phyloP scores from a whole-genome alignment of 2,329 filamentous ascomycete species.

The Botrytis galanthina region DNA sequence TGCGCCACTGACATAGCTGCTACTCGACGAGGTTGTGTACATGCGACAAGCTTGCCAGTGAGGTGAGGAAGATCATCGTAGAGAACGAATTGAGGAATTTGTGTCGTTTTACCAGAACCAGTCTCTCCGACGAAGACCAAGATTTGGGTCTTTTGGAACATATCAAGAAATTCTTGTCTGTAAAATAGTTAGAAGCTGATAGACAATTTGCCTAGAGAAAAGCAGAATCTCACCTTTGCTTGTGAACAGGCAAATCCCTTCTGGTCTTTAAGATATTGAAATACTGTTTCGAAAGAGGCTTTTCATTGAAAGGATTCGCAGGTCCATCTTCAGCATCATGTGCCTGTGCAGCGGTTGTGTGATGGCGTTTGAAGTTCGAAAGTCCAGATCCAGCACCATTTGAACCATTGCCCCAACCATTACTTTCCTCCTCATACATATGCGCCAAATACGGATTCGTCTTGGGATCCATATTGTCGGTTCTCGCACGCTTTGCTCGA shows the following conservation, averaged over 20 bases:
- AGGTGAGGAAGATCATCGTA: constrained; percentile 92
- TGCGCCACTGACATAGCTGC: constrained; percentile 98
- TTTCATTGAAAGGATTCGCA: constrained; percentile 80
- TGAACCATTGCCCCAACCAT: constrained; percentile 38
- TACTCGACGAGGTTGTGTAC: constrained; percentile 95
- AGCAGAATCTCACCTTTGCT: constrained; percentile 65
- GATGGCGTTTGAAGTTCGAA: constrained; percentile 66
- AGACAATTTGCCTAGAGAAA: not conserved
- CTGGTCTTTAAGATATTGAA: constrained; percentile 83
- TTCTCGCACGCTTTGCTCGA: constrained; percentile 48
- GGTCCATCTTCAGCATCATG: constrained; percentile 74
- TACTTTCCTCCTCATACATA: constrained; percentile 60
- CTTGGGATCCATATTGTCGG: constrained; percentile 47
- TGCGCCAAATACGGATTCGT: constrained; percentile 91
- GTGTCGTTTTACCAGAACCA: constrained; percentile 97
- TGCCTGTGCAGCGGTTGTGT: constrained; percentile 76
- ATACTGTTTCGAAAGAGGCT: constrained; percentile 76
- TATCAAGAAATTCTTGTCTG: constrained; percentile 85
- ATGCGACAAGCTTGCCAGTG: constrained; percentile 86
- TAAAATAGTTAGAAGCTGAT: constrained; percentile 25
- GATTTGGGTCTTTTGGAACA: constrained; percentile 93
- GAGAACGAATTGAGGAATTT: constrained; percentile 97
- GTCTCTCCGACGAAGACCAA: constrained; percentile 99
- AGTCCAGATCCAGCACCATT: constrained; percentile 40
- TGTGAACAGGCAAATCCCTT: constrained; percentile 84